Evolutionary conservation across 73 alveolate genomes (phyloP).

Genomic region (Diophrys sp.): DNA sequence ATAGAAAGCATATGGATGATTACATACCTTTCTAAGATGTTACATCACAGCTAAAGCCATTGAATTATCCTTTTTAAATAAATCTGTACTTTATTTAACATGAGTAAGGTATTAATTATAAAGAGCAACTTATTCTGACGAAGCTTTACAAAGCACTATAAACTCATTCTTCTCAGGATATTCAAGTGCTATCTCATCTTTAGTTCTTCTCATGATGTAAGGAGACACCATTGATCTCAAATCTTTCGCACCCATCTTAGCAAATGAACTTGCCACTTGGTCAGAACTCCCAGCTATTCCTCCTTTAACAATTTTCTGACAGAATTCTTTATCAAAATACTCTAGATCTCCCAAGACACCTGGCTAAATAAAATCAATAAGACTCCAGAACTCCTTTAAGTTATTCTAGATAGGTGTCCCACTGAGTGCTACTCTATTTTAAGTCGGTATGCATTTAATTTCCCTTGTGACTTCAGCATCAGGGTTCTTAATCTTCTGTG

Average conservation of each 20-base stretch:
- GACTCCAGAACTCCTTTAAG: slow-evolving; percentile 68
- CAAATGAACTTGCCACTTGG: too few species aligned
- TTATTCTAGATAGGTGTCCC: slow-evolving; percentile 66
- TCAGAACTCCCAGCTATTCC: too few species aligned
- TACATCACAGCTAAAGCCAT: slow-evolving; percentile 21
- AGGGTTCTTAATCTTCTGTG: slow-evolving; percentile 89
- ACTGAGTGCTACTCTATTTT: slow-evolving; percentile 81
- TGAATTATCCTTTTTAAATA: slow-evolving; percentile 3
- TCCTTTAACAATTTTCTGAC: slow-evolving; percentile 63
- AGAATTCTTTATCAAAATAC: slow-evolving; percentile 52
- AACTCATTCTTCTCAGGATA: slow-evolving; percentile 63
- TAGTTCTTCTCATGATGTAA: slow-evolving; percentile 74
- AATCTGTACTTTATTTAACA: not conserved
- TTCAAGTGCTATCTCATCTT: slow-evolving; percentile 47
- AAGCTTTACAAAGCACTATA: slow-evolving; percentile 60
- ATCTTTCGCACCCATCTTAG: slow-evolving; percentile 45
- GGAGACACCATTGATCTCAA: slow-evolving; percentile 61
- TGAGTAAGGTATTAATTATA: slow-evolving; percentile 10
- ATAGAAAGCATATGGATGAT: slow-evolving; percentile 49
- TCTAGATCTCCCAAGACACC: slow-evolving; percentile 66
- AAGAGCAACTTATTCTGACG: slow-evolving; percentile 46
- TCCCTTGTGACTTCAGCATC: slow-evolving; percentile 59
- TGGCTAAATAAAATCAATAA: slow-evolving; percentile 74
- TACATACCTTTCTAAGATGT: slow-evolving; percentile 49
- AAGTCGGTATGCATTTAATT: slow-evolving; percentile 67